Percentiles rank a stretch among this genome's conserved stretches.
These are phyloP conservation scores for Diaporthe batatas DNA, from an alignment of 2,329 filamentous ascomycete genomes.

Conservation along the genomic window DNA sequence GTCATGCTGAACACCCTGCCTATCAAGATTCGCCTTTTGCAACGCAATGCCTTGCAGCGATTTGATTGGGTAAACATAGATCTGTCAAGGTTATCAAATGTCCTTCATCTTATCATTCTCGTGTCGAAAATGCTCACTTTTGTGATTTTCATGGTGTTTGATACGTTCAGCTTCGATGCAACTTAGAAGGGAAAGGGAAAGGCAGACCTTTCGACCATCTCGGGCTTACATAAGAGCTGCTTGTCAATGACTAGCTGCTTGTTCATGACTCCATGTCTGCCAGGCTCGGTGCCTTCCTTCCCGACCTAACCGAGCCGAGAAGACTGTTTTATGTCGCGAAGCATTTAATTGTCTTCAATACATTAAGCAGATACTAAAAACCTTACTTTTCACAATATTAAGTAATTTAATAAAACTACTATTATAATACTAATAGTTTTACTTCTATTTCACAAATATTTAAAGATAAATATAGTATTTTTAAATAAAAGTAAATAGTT, in stretches of 20 bases:
- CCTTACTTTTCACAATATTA: too few species aligned
- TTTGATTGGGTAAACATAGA: slow-evolving; percentile 83
- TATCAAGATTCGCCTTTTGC: slow-evolving; percentile 64
- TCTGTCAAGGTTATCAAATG: slow-evolving; percentile 53
- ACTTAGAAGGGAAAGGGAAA: not conserved
- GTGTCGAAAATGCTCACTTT: slow-evolving; percentile 6
- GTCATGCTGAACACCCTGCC: slow-evolving; percentile 75
- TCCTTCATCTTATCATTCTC: too few species aligned
- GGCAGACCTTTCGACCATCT: not conserved
- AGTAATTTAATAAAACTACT: too few species aligned
- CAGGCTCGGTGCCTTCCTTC: not conserved
- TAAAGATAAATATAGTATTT: too few species aligned
- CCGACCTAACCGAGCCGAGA: not conserved
- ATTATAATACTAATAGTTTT: too few species aligned
- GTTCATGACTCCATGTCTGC: not conserved
- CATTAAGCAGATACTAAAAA: too few species aligned
- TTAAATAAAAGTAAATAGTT: too few species aligned
- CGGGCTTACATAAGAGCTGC: slow-evolving; percentile 20
- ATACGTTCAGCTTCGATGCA: not conserved
- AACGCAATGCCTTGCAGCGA: slow-evolving; percentile 74
- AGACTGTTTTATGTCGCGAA: too few species aligned
- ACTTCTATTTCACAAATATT: too few species aligned
- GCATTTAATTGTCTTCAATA: too few species aligned
- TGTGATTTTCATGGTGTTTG: slow-evolving; percentile 37
- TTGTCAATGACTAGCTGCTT: too few species aligned